These are phyloP conservation scores for Pyrenula massariospora DNA, from an alignment of 495 filamentous ascomycete species.

Conservation along the genomic window DNA sequence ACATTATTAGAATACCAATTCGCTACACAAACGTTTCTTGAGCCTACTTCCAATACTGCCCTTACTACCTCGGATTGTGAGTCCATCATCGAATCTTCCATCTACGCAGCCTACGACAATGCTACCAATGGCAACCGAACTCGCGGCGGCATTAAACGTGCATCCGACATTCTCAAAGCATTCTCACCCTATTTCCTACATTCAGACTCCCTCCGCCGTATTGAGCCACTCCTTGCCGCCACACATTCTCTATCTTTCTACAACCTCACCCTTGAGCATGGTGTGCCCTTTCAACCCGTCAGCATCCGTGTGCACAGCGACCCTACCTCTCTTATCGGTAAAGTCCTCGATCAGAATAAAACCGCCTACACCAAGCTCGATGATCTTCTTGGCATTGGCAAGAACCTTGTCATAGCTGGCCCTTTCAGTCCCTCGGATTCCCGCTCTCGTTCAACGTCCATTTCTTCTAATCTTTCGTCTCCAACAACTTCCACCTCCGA, in stretches of 20 bases:
- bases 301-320: slow-evolving; percentile 78
- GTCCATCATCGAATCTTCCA: slow-evolving; percentile 52
- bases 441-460: slow-evolving; percentile 24
- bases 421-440: slow-evolving; percentile 23
- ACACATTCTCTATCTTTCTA: slow-evolving; percentile 84
- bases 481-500: neutral
- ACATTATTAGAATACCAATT: slow-evolving; percentile 48
- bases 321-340: slow-evolving; percentile 71
- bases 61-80: slow-evolving; percentile 43
- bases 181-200: slow-evolving; percentile 54
- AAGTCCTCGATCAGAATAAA: slow-evolving; percentile 78
- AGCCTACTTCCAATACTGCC: slow-evolving; percentile 29
- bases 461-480: slow-evolving; percentile 12
- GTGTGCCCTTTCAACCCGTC: slow-evolving; percentile 84
- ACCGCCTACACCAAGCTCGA: slow-evolving; percentile 79
- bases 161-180: slow-evolving; percentile 67
- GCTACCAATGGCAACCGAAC: slow-evolving; percentile 81
- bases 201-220: slow-evolving; percentile 41
- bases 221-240: slow-evolving; percentile 63
- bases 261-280: slow-evolving; percentile 78
- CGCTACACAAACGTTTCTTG: slow-evolving; percentile 59
- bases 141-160: slow-evolving; percentile 72
- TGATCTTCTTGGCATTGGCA: slow-evolving; percentile 67
- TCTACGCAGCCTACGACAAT: slow-evolving; percentile 72
- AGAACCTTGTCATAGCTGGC: slow-evolving; percentile 63